Evolutionary conservation across 169 alveolate species (phyloP).

Genomic region (Plasmodium vinckei): DNA sequence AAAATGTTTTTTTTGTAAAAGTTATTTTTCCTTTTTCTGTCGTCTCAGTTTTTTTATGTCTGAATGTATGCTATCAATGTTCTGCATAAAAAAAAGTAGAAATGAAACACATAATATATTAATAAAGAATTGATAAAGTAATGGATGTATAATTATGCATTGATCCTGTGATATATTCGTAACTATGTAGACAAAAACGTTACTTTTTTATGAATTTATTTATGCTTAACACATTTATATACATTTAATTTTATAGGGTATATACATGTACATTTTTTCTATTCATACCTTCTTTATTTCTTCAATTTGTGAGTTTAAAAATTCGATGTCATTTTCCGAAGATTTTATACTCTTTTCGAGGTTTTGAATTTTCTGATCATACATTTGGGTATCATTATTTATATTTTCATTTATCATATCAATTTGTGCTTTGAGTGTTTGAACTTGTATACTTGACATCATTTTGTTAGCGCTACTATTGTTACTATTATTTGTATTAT

Average conservation of each 20-base stretch:
- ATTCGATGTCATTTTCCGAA: slow-evolving; percentile 67
- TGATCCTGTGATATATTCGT: neutral
- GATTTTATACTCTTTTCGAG: slow-evolving; percentile 38
- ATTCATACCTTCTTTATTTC: slow-evolving; percentile 46
- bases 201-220: neutral
- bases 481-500: slow-evolving; percentile 11
- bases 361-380: slow-evolving; percentile 50
- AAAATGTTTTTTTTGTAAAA: neutral
- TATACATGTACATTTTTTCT: too few species aligned
- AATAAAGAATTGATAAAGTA: too few species aligned
- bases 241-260: too few species aligned
- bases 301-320: slow-evolving; percentile 66
- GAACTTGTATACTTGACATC: slow-evolving; percentile 41
- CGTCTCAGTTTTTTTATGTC: slow-evolving; percentile 72
- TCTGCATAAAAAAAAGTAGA: slow-evolving; percentile 5
- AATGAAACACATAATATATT: too few species aligned
- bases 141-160: neutral
- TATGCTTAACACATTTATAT: neutral
- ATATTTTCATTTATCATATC: slow-evolving; percentile 71
- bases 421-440: slow-evolving; percentile 60
- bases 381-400: slow-evolving; percentile 24
- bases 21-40: slow-evolving; percentile 52
- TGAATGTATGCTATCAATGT: slow-evolving; percentile 42
- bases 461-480: slow-evolving; percentile 19
- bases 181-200: neutral